Base-by-base conservation (phyloP, 2,329 filamentous ascomycete species). In the Colletotrichum sublineola region DNA sequence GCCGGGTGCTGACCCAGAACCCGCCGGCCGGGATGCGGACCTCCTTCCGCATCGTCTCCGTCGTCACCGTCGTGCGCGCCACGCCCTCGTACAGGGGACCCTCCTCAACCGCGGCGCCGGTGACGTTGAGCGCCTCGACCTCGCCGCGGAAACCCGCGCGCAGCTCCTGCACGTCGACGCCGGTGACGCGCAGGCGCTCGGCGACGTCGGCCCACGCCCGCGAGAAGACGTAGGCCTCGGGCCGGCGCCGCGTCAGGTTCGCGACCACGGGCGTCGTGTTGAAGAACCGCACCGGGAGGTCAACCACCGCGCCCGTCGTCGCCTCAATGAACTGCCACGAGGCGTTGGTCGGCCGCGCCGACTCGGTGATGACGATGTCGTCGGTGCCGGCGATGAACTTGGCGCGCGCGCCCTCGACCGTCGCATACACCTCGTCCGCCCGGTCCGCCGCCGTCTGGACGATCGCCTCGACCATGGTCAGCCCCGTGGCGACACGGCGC, bases 1-100 rank as follows among this genome's bases (percentile, higher is more conserved):
- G 80, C 29, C 76, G 75, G 2, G 80, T 80, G 74, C 78, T 80
- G 0, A 81, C 75, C 36, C 76, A 74, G 63, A 80, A 81, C 12
- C 79, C 79, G 0, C 80, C 80, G 0, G 75, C 74, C 0, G 79
- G 79, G 0, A 81, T 40, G 1, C 60, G 76, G 0, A 80, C 15
- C 6, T 78, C 63, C 12, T 63, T 75, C 29, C 71, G 63, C 12
- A 75, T 60, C 0, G 74, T 31, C 31, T 76, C 68, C 0, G 79
- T 75, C 1, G 75, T 76, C 0, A 79, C 67, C 0, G 76, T 78
- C 0, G 75, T 74, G 1, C 75, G 74, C 0, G 77, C 74, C 12
- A 74, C 73, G 11, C 80, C 80, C 46, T 81, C 78, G 9, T 78
- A 80, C 57, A 78, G 78, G 2, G 67, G 24, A 24, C 24, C 61